Conservation (phyloP, 192 early-diverging fungal genomes). For the Backusella tuberculispora region DNA sequence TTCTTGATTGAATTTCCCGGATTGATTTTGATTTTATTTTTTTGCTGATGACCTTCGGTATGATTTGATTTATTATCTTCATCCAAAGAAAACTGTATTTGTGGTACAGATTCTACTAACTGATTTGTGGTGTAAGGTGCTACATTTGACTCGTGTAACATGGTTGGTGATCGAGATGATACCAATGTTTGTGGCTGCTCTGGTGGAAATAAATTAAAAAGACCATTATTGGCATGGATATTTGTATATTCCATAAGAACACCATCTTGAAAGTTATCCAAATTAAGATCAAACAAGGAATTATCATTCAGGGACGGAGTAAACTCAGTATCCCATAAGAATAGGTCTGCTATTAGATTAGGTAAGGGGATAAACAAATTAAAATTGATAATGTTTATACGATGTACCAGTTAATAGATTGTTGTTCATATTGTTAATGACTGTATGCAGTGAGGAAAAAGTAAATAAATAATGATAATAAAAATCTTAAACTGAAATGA, state of each 20-base stretch:
- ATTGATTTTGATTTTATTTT: not conserved
- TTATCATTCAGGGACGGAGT: not conserved
- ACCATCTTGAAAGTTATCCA: not conserved
- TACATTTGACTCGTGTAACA: not conserved
- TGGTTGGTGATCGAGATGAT: not conserved
- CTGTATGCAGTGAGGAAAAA: not conserved
- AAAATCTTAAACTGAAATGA: not conserved
- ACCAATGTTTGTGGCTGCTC: not conserved
- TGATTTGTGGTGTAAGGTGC: not conserved
- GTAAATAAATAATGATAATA: no score
- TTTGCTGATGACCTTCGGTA: not conserved
- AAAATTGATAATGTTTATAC: not conserved
- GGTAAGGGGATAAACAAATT: not conserved
- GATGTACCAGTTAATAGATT: slow-evolving; percentile 1
- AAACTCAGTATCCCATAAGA: slow-evolving; percentile 12
- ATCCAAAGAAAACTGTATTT: not conserved
- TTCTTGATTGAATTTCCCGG: not conserved
- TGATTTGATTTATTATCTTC: not conserved
- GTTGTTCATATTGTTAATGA: not conserved
- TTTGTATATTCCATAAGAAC: not conserved
- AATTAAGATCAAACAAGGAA: not conserved
- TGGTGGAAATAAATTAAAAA: not conserved
- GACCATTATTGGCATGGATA: not conserved
- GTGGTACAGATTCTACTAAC: not conserved
- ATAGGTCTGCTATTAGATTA: not conserved